Conservation (phyloP, 345 rosid genomes). For the Theobroma cacao region DNA sequence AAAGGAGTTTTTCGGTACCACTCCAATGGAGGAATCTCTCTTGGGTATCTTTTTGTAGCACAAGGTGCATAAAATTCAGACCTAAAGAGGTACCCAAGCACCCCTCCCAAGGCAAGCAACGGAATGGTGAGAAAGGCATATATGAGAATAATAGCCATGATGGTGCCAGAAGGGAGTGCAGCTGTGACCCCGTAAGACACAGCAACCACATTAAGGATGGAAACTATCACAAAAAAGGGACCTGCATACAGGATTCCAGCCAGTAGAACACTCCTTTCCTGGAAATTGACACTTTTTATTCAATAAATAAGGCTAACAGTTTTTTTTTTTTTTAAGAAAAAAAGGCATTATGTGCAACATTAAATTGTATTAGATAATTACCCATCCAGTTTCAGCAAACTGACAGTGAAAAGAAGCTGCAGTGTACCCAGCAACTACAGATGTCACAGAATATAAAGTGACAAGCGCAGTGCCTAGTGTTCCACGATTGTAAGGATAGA, state of each 20-base stretch:
- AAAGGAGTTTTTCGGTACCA: constrained; percentile 67
- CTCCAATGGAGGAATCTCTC: constrained; percentile 55
- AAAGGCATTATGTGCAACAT: not conserved
- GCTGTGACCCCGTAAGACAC: constrained; percentile 66
- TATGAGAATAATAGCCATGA: constrained; percentile 52
- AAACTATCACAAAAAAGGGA: constrained; percentile 49
- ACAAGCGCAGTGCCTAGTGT: constrained; percentile 54
- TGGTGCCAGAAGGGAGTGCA: constrained; percentile 81
- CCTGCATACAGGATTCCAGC: constrained; percentile 58
- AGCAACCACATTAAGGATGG: constrained; percentile 61
- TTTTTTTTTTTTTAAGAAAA: not conserved
- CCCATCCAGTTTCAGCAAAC: constrained; percentile 73
- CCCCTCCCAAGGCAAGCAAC: constrained; percentile 71
- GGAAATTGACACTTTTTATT: constrained; percentile 20
- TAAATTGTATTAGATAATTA: constrained; percentile 26
- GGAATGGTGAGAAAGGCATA: constrained; percentile 48
- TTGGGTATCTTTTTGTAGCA: constrained; percentile 46
- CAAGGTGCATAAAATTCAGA: constrained; percentile 63
- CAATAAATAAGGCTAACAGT: not conserved
- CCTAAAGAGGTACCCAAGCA: constrained; percentile 52
- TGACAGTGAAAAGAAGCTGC: constrained; percentile 66
- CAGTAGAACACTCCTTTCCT: constrained; percentile 68
- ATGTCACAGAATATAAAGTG: constrained; percentile 53
- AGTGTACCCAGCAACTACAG: constrained; percentile 66
- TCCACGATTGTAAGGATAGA: constrained; percentile 78